Percentiles rank a stretch among this genome's conserved stretches.
Conservation (phyloP, 352 stramenopile genomes). For the Halophytophthora polymorphica region DNA sequence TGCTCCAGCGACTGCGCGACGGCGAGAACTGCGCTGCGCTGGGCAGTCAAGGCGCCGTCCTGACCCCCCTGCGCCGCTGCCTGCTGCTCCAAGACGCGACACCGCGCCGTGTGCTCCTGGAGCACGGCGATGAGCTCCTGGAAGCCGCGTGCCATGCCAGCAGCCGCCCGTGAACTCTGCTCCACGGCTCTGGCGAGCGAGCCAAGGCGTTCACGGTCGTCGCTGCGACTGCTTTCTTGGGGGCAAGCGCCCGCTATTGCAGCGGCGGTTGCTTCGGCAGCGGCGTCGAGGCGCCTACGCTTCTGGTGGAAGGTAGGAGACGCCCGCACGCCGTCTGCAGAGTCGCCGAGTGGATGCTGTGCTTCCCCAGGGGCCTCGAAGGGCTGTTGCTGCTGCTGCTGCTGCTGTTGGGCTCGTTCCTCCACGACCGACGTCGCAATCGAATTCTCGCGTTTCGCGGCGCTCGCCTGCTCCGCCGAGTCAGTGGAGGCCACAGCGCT, state of each 20-base stretch:
- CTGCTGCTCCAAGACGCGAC: conserved; percentile 17
- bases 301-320: background rate
- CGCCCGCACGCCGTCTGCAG: too few relatives aligned
- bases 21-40: conserved; percentile 31
- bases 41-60: conserved; percentile 10
- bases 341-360: too few relatives aligned
- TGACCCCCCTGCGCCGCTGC: background rate
- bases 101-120: conserved; percentile 27
- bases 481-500: too few relatives aligned
- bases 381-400: background rate
- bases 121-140: conserved; percentile 39
- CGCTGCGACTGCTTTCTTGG: background rate
- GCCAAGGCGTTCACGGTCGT: conserved; percentile 23
- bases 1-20: conserved; percentile 42
- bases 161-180: conserved; percentile 44
- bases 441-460: conserved; percentile 2
- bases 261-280: background rate
- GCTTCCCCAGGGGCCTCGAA: too few relatives aligned
- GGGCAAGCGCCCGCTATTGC: conserved; percentile 1
- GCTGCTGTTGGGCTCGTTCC: too few relatives aligned
- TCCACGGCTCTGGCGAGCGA: conserved; percentile 43
- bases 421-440: too few relatives aligned
- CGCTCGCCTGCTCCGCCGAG: too few relatives aligned
- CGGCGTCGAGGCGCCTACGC: conserved; percentile 5
- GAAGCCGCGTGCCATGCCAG: conserved; percentile 39